Percentiles rank a stretch among this genome's conserved stretches.
Conservation (phyloP, 805 yeast genomes). For the Starmerella stigmatis region DNA sequence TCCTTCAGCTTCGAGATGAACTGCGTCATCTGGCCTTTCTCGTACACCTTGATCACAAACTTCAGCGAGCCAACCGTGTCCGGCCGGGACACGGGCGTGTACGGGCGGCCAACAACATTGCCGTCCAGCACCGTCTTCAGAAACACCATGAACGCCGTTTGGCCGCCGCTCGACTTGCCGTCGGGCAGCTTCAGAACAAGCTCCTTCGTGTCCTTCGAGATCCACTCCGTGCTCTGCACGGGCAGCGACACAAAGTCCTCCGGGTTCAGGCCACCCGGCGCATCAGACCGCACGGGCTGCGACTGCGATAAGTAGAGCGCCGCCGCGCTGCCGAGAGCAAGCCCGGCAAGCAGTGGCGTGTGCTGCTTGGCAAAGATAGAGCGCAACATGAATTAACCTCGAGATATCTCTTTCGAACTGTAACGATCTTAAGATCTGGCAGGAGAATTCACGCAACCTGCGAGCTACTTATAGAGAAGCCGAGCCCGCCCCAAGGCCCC, state of each 20-base stretch:
- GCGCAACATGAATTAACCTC: conserved; percentile 17
- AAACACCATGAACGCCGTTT: conserved; percentile 67
- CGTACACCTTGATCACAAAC: conserved; percentile 74
- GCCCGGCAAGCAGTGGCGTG: conserved; percentile 29
- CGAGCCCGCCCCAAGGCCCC: no score
- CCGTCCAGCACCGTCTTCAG: conserved; percentile 80
- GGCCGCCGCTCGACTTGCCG: conserved; percentile 64
- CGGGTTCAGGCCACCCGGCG: conserved; percentile 23
- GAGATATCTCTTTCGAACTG: no score
- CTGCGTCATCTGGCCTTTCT: conserved; percentile 70
- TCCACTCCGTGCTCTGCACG: conserved; percentile 19
- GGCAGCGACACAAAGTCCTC: conserved; percentile 31
- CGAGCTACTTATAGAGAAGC: no score
- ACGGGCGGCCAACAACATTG: conserved; percentile 66
- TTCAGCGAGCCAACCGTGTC: conserved; percentile 64
- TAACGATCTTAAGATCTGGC: no score
- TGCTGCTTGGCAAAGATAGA: conserved; percentile 11
- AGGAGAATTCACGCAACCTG: no score
- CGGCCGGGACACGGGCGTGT: conserved; percentile 71
- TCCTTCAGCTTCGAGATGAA: conserved; percentile 62
- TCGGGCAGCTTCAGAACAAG: conserved; percentile 60
- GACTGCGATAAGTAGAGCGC: conserved; percentile 31
- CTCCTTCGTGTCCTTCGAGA: conserved; percentile 41
- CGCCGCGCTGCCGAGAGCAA: conserved; percentile 40
- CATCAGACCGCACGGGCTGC: conserved; percentile 24